These are phyloP conservation scores for Cordyceps farinosa DNA, from an alignment of 2,329 filamentous ascomycete genomes.

Conservation along the genomic window DNA sequence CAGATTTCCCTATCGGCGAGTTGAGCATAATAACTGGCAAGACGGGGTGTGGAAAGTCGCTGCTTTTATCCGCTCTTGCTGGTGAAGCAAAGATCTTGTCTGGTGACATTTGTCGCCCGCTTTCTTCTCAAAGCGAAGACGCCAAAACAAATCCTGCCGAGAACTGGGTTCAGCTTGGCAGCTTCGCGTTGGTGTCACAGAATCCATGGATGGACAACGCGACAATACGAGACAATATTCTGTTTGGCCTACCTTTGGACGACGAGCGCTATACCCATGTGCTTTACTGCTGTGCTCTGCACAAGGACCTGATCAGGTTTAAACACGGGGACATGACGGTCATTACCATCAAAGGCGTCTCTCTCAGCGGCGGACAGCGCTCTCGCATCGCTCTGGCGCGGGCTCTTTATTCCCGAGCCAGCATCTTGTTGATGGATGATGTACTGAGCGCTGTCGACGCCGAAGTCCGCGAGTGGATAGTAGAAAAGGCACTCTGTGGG, in stretches of 20 bases:
- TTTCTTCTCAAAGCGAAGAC: neutral
- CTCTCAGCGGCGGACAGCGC: conserved; percentile 22
- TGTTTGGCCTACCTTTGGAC: conserved; percentile 61
- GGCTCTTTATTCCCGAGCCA: conserved; percentile 24
- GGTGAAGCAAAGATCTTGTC: conserved; percentile 15
- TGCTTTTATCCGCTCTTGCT: conserved; percentile 14
- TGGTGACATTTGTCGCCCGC: conserved; percentile 16
- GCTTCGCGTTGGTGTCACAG: conserved; percentile 43
- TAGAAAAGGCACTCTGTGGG: conserved; percentile 50
- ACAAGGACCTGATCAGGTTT: conserved; percentile 67
- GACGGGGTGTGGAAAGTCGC: conserved; percentile 18
- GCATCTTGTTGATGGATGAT: conserved; percentile 59
- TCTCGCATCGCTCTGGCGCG: conserved; percentile 22
- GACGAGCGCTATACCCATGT: neutral
- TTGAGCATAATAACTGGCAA: conserved; percentile 19
- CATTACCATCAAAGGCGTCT: conserved; percentile 30
- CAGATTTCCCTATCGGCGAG: conserved; percentile 11
- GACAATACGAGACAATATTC: conserved; percentile 67
- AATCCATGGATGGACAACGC: conserved; percentile 78
- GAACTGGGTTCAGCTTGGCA: neutral
- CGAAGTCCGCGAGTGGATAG: conserved; percentile 66
- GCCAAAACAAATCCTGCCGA: neutral
- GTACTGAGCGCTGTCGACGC: conserved; percentile 73
- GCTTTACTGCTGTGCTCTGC: conserved; percentile 57
- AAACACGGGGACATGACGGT: conserved; percentile 67